phyloP scores from a whole-genome alignment of 129 eudicot genomes.

The Heracleum sosnowskyi region DNA sequence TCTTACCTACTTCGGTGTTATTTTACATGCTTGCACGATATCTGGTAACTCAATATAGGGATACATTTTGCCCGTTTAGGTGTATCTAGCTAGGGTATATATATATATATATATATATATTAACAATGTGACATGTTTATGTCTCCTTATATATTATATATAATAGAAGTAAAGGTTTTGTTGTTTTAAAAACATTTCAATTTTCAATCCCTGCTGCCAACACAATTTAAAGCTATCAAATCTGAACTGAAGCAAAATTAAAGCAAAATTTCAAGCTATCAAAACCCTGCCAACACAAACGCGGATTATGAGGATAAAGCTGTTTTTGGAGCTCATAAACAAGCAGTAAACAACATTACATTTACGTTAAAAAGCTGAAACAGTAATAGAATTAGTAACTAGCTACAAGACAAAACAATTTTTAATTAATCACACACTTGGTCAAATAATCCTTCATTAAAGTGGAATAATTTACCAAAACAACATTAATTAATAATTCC shows the following conservation, averaged over 20 bases:
- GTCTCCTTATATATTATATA: too few species aligned
- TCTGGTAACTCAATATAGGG: neutral
- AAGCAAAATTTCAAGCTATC: neutral
- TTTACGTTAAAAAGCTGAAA: constrained; percentile 8
- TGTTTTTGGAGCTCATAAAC: constrained; percentile 12
- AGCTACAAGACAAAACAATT: constrained; percentile 5
- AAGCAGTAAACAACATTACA: neutral
- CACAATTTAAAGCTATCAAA: neutral
- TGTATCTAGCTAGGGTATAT: neutral
- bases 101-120: too few species aligned
- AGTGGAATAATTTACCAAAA: constrained; percentile 3
- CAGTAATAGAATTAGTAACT: neutral
- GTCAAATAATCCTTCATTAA: constrained; percentile 28
- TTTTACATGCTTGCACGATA: neutral
- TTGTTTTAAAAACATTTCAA: too few species aligned
- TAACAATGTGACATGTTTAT: too few species aligned
- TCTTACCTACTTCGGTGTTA: neutral
- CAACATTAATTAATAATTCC: neutral
- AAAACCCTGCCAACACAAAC: constrained; percentile 9
- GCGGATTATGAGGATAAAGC: constrained; percentile 24
- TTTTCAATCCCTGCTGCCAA: too few species aligned
- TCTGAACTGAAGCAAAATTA: neutral
- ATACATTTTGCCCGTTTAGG: neutral
- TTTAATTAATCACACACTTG: constrained; percentile 3
- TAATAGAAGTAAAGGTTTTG: too few species aligned